Conservation (phyloP, 352 stramenopile genomes). For the Phytophthora vignae region DNA sequence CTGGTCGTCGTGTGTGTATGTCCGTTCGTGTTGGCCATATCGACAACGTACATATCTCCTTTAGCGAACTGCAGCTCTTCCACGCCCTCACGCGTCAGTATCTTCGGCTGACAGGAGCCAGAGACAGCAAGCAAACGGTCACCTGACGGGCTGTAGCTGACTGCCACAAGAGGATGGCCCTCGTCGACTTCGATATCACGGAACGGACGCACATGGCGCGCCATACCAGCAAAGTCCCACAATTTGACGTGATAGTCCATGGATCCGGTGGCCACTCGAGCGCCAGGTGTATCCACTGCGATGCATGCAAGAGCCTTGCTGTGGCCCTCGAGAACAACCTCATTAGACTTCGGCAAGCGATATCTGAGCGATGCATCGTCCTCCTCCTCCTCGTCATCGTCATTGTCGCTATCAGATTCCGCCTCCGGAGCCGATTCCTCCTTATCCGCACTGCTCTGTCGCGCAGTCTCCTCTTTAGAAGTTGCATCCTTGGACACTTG, state of each 20-base stretch:
- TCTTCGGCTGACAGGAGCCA: slow-evolving; percentile 78
- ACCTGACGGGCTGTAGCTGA: slow-evolving; percentile 85
- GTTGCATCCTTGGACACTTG: slow-evolving; percentile 6
- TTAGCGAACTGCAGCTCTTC: slow-evolving; percentile 84
- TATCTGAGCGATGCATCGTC: slow-evolving; percentile 75
- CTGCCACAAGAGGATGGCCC: slow-evolving; percentile 74
- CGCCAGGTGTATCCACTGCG: slow-evolving; percentile 72
- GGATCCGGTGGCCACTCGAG: slow-evolving; percentile 75
- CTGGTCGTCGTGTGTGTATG: slow-evolving; percentile 82
- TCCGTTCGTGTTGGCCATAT: slow-evolving; percentile 87
- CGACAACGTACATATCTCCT: slow-evolving; percentile 89
- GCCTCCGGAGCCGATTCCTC: slow-evolving; percentile 15
- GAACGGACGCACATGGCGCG: slow-evolving; percentile 80
- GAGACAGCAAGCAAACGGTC: slow-evolving; percentile 77
- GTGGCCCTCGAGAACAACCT: slow-evolving; percentile 69
- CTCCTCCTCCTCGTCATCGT: slow-evolving; percentile 41
- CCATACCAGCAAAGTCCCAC: slow-evolving; percentile 91
- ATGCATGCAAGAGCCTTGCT: slow-evolving; percentile 74
- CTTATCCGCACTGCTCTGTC: slow-evolving; percentile 14
- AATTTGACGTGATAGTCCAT: slow-evolving; percentile 90
- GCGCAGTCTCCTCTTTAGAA: slow-evolving; percentile 2
- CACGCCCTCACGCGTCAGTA: slow-evolving; percentile 81
- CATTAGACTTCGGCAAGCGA: slow-evolving; percentile 73
- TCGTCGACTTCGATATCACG: slow-evolving; percentile 84
- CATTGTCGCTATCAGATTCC: slow-evolving; percentile 46